Evolutionary conservation across 2,329 filamentous ascomycete species (phyloP).

Genomic region (Byssochlamys sp.): DNA sequence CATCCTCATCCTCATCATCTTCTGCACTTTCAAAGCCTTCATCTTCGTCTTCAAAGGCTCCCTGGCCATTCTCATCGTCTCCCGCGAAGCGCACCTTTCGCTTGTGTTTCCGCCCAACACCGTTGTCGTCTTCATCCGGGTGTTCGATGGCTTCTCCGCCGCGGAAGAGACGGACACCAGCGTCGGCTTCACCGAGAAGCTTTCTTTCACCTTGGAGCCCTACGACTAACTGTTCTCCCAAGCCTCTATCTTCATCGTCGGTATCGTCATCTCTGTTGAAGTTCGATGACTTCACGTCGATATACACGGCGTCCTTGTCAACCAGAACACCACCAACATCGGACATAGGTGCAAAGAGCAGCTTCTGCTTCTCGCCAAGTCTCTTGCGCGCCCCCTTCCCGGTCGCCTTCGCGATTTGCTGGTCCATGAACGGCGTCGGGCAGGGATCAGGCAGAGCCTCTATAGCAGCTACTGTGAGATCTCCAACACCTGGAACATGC

Average conservation of each 20-base stretch:
- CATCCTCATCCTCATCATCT: constrained; percentile 42
- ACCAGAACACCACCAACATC: constrained; percentile 93
- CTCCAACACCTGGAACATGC: constrained; percentile 85
- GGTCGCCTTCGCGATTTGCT: constrained; percentile 70
- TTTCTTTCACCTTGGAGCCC: constrained; percentile 73
- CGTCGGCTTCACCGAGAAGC: constrained; percentile 70
- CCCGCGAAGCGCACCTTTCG: constrained; percentile 44
- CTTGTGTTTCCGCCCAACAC: constrained; percentile 47
- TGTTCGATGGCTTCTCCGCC: constrained; percentile 59
- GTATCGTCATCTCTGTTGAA: constrained; percentile 59
- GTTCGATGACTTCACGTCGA: constrained; percentile 59
- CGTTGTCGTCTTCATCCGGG: constrained; percentile 47
- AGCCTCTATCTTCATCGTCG: constrained; percentile 62
- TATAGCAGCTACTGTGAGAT: constrained; percentile 72
- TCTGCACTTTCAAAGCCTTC: constrained; percentile 40
- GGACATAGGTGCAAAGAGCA: constrained; percentile 94
- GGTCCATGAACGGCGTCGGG: constrained; percentile 83
- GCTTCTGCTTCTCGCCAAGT: constrained; percentile 91
- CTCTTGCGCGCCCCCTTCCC: constrained; percentile 73
- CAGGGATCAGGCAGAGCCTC: constrained; percentile 89
- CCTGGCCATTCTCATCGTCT: constrained; percentile 42
- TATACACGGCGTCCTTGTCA: constrained; percentile 94
- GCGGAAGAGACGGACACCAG: constrained; percentile 76
- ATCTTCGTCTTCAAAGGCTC: constrained; percentile 49
- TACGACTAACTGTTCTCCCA: constrained; percentile 91